These are phyloP conservation scores for Tympanopsis confertula DNA, from an alignment of 2,329 filamentous ascomycete genomes.

Conservation along the genomic window DNA sequence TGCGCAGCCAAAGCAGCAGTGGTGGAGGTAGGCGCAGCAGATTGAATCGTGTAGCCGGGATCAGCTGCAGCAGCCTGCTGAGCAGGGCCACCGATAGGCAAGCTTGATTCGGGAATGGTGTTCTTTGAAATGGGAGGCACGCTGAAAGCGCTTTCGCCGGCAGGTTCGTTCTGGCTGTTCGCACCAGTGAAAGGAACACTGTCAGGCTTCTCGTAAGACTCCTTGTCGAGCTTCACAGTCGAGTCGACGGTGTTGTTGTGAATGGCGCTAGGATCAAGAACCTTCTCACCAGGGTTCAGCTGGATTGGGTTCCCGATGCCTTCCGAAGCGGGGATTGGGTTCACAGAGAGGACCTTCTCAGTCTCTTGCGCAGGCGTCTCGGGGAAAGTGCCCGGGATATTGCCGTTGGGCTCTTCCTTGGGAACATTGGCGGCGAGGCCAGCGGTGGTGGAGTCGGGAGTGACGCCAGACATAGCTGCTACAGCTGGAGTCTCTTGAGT, in stretches of 20 bases:
- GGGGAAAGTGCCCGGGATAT: conserved; percentile 44
- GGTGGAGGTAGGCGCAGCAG: not conserved
- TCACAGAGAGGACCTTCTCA: conserved; percentile 15
- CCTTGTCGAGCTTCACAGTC: conserved; percentile 3
- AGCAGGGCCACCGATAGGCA: not conserved
- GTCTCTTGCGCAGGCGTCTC: conserved; percentile 39
- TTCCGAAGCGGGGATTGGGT: conserved; percentile 4
- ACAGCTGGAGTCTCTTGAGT: conserved; percentile 9
- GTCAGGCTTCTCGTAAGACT: not conserved
- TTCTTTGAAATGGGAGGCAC: not conserved
- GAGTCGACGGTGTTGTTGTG: conserved; percentile 4
- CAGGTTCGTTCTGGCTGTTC: not conserved
- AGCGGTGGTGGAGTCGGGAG: conserved; percentile 41
- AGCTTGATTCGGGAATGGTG: not conserved
- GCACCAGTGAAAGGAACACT: too few relatives aligned
- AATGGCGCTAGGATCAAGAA: conserved; percentile 3
- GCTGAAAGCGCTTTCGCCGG: not conserved
- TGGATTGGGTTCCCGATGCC: conserved; percentile 1
- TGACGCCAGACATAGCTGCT: conserved; percentile 34
- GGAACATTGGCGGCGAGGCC: conserved; percentile 36
- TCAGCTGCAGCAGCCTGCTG: not conserved
- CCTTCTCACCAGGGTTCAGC: conserved; percentile 1
- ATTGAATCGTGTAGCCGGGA: not conserved
- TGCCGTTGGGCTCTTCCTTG: conserved; percentile 24
- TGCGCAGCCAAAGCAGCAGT: not conserved